phyloP scores from a whole-genome alignment of 371 early-diverging fungal genomes.

The Encephalitozoon romaleae region DNA sequence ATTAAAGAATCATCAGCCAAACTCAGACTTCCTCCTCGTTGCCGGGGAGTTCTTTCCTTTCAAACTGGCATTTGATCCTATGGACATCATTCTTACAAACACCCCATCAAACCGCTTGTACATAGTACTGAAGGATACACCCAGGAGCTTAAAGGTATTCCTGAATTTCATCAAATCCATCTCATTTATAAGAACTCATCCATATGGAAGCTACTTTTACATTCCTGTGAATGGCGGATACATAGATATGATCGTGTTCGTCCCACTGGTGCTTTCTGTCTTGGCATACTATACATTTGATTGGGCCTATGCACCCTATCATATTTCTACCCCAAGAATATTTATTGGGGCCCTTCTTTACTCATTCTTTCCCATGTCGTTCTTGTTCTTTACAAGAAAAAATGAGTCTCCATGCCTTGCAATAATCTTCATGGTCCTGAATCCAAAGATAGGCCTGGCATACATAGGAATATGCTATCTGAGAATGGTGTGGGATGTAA shows the following conservation, averaged over 20 bases:
- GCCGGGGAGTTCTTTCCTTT: slow-evolving; percentile 13
- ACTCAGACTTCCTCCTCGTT: slow-evolving; percentile 20
- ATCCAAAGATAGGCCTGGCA: not conserved
- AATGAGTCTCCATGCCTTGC: not conserved
- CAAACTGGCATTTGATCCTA: not conserved
- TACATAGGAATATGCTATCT: not conserved
- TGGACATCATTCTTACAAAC: slow-evolving; percentile 12
- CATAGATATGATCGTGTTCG: not conserved
- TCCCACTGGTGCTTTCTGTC: not conserved
- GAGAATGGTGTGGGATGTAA: not conserved
- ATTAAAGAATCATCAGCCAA: slow-evolving; percentile 23
- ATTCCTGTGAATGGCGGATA: not conserved
- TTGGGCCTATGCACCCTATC: not conserved
- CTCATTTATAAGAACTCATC: not conserved
- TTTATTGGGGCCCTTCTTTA: not conserved
- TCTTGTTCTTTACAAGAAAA: not conserved
- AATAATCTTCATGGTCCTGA: not conserved
- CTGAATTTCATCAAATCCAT: slow-evolving; percentile 3
- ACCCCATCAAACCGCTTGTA: not conserved
- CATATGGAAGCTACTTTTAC: slow-evolving; percentile 27
- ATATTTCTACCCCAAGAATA: not conserved
- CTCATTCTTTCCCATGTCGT: not conserved
- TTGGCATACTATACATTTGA: not conserved
- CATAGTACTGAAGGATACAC: not conserved
- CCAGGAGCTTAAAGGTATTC: not conserved